A percentile compares a stretch with the other conserved stretches of the same genome.
Evolutionary conservation across 1,284 basidiomycete species (phyloP).

Genomic region (Moesziomyces sp.): DNA sequence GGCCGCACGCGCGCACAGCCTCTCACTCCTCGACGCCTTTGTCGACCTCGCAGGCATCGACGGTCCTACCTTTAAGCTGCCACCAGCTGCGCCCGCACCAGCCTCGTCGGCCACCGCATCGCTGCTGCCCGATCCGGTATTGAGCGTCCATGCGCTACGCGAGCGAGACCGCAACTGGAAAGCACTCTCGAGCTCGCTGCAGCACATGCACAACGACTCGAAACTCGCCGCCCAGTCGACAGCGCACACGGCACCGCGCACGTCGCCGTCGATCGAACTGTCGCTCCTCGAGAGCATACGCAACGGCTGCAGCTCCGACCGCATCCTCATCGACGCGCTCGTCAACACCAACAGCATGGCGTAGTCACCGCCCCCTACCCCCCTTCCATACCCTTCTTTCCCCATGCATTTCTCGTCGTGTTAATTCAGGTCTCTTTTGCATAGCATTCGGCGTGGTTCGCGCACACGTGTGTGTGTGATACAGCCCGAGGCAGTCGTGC

Average conservation of each 20-base stretch:
- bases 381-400: too few species aligned
- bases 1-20: constrained; percentile 25
- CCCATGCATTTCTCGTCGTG: too few species aligned
- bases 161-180: constrained; percentile 45
- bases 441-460: too few species aligned
- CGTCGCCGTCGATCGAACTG: constrained; percentile 5
- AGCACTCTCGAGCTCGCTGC: constrained; percentile 26
- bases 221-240: neutral
- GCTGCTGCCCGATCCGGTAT: constrained; percentile 17
- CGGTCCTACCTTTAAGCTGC: constrained; percentile 39
- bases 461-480: too few species aligned
- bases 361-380: neutral
- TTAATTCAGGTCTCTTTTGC: too few species aligned
- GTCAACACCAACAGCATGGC: constrained; percentile 27
- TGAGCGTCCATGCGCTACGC: constrained; percentile 39
- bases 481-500: too few species aligned
- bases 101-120: neutral
- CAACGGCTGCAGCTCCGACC: constrained; percentile 26
- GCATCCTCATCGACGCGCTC: constrained; percentile 28
- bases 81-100: constrained; percentile 4
- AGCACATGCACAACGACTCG: constrained; percentile 21
- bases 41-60: constrained; percentile 32
- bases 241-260: too few species aligned
- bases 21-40: constrained; percentile 47
- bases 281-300: constrained; percentile 22